These are phyloP conservation scores for Calcarisporium arbuscula DNA, from an alignment of 2,329 filamentous ascomycete species.

Conservation along the genomic window DNA sequence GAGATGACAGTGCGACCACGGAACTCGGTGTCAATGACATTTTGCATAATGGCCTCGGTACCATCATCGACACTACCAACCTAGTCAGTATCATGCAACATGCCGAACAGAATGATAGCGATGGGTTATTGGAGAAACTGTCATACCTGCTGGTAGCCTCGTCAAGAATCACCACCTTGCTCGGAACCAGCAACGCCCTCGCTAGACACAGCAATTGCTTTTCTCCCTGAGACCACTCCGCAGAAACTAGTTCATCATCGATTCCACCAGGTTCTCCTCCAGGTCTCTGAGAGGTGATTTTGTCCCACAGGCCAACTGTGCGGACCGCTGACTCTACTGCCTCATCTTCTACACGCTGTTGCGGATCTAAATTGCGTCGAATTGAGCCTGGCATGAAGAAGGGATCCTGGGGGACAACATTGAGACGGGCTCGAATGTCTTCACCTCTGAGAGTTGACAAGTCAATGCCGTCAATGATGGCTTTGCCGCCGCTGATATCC, in stretches of 20 bases:
- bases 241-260: slow-evolving; percentile 21
- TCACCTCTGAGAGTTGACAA: slow-evolving; percentile 14
- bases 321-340: slow-evolving; percentile 35
- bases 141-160: slow-evolving; percentile 29
- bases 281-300: too few species aligned
- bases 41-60: slow-evolving; percentile 25
- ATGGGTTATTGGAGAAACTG: neutral
- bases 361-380: slow-evolving; percentile 43
- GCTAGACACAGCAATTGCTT: slow-evolving; percentile 35
- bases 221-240: slow-evolving; percentile 34
- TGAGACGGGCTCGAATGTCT: slow-evolving; percentile 23
- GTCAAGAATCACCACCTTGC: slow-evolving; percentile 30
- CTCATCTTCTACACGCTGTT: slow-evolving; percentile 26
- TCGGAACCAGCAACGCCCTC: slow-evolving; percentile 26
- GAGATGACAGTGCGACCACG: slow-evolving; percentile 44
- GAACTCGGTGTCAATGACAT: slow-evolving; percentile 25
- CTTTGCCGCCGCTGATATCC: slow-evolving; percentile 32
- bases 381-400: slow-evolving; percentile 42
- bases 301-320: slow-evolving; percentile 35
- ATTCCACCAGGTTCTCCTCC: slow-evolving; percentile 32
- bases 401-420: slow-evolving; percentile 44
- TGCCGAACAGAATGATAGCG: neutral
- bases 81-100: too few species aligned
- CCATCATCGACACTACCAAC: slow-evolving; percentile 25
- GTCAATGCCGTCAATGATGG: slow-evolving; percentile 39